Conservation (phyloP, 2,329 filamentous ascomycete species). For the Tolypocladium ovalisporum region DNA sequence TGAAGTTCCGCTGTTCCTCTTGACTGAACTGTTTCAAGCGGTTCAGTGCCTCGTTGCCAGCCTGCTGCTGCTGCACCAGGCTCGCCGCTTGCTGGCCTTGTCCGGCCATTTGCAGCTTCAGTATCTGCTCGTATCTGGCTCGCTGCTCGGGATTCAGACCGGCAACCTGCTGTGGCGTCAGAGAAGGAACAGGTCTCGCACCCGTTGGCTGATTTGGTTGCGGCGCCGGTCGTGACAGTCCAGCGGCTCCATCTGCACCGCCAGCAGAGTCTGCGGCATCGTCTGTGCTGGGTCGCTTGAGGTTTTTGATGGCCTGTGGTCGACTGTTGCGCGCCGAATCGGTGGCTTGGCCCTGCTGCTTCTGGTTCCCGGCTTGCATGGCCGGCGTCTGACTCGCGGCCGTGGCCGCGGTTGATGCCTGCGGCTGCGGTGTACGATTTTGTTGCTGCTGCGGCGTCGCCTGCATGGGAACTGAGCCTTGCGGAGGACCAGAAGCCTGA, state of each 20-base stretch:
- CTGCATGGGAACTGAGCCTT: conserved; percentile 43
- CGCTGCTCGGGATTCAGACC: conserved; percentile 32
- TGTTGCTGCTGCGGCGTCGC: conserved; percentile 45
- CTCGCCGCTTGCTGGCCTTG: conserved; percentile 9
- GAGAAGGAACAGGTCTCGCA: conserved; percentile 11
- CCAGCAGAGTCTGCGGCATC: conserved; percentile 24
- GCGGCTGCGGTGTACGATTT: conserved; percentile 24
- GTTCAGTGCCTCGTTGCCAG: conserved; percentile 12
- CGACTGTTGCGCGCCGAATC: conserved; percentile 14
- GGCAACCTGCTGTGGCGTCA: conserved; percentile 24
- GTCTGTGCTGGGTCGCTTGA: conserved; percentile 40
- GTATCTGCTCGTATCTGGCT: conserved; percentile 28
- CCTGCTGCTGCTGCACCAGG: conserved; percentile 6
- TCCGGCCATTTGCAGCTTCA: conserved; percentile 17
- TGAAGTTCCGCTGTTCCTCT: conserved; percentile 28
- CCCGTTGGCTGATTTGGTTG: conserved; percentile 13
- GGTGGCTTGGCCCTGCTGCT: conserved; percentile 14
- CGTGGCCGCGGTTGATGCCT: conserved; percentile 25
- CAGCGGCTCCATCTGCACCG: conserved; percentile 7
- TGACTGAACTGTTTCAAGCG: conserved; percentile 24
- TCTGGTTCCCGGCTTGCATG: conserved; percentile 18
- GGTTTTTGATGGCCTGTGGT: conserved; percentile 25
- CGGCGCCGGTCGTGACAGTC: conserved; percentile 10
- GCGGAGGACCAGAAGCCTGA: conserved; percentile 30
- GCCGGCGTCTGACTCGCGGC: conserved; percentile 30